phyloP scores from a whole-genome alignment of 148 eudicot genomes.

The Simmondsia chinensis region DNA sequence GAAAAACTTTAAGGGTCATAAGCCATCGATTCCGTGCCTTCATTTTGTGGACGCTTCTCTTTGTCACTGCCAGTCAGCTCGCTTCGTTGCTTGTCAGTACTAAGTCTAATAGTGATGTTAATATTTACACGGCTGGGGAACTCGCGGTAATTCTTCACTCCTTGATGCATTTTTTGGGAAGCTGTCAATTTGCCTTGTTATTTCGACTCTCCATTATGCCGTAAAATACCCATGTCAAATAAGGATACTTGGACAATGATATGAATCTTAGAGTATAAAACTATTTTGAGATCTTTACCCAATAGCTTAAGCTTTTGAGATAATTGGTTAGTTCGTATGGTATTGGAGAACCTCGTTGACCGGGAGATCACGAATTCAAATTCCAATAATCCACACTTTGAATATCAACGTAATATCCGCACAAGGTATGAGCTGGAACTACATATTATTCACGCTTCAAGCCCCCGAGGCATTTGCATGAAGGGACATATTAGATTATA shows the following conservation, averaged over 20 bases:
- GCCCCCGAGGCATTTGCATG: too few species aligned
- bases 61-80: conserved; percentile 73
- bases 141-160: conserved; percentile 44
- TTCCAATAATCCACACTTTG: too few species aligned
- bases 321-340: too few species aligned
- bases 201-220: background rate
- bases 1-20: conserved; percentile 62
- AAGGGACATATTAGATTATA: too few species aligned
- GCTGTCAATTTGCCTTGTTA: background rate
- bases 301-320: too few species aligned
- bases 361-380: too few species aligned
- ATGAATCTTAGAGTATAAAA: too few species aligned
- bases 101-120: conserved; percentile 28
- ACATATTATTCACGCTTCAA: too few species aligned
- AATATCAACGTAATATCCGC: too few species aligned
- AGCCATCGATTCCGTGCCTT: conserved; percentile 82
- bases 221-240: background rate
- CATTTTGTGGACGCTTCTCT: conserved; percentile 41
- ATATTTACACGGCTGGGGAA: conserved; percentile 71
- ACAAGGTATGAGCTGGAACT: too few species aligned
- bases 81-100: conserved; percentile 68
- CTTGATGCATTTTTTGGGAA: background rate
- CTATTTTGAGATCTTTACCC: too few species aligned
- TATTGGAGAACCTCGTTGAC: too few species aligned
- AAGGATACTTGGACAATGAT: background rate